Base-by-base conservation (phyloP, 768 basidiomycete genomes). In the Lactifluus echinatus region DNA sequence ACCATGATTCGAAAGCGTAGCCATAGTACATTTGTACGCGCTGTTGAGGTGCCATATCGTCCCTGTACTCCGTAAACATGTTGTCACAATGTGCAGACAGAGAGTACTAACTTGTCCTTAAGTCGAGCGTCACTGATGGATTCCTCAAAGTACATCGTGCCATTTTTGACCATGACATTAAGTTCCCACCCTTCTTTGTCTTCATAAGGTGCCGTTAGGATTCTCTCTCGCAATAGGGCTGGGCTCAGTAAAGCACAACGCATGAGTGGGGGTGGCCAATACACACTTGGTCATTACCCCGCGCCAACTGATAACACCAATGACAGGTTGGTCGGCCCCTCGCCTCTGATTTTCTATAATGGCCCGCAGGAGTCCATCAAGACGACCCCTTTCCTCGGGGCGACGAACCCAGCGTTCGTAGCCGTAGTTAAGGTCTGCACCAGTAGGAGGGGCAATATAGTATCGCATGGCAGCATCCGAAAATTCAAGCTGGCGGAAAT, bases 1-100 rank as follows among this genome's bases (percentile, higher is more conserved):
- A 91, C 65, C 85, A 94, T 15, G 89, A 87, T 68, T 94, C 92
- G 63, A 94, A 94, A 0, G 90, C 80, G 69, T 93, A 93, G 17
- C 90, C 92, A 67, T 85, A 89, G 69, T 94, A 94, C 8, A 78
- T 77, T 66, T 84, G 81, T 24, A 77, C 71, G 1, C 79, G 80
- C 29, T 86, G 84, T 12, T 78, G 78, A 11, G 81, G 78, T n/a
- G 78, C 71, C 71, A 85, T 76, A 56, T 84, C 73, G 52, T 87
- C 79, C 66, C 91, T 92, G 61, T 50, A 40, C 50, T 33, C 8
- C 40, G 37, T 48, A 48, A 55, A 37, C 14, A 23, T 42, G 29
- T 8, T 34, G n/a, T 28, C 19, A 21, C 14, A 62, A 42, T 56
- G 10, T 19, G 28, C 4, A 3, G n/a, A 47, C n/a, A 0, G 4